Percentiles rank a stretch among this genome's conserved stretches.
These are phyloP conservation scores for Quercus phellos DNA, from an alignment of 331 rosid species.

Conservation along the genomic window DNA sequence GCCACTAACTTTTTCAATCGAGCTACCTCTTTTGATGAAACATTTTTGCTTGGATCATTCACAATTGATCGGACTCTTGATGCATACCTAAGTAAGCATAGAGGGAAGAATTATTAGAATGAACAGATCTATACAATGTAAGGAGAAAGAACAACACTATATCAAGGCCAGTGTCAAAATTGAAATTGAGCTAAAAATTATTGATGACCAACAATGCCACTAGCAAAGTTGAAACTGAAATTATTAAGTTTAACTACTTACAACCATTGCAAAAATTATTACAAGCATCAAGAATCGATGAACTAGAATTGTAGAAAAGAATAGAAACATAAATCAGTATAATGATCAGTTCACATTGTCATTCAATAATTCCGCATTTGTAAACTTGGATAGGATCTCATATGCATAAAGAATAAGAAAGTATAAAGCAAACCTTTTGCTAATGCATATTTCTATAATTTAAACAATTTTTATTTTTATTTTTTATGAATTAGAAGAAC, in stretches of 20 bases:
- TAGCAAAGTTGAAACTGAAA: not conserved
- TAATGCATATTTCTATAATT: not conserved
- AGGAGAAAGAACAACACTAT: not conserved
- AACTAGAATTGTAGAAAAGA: too few relatives aligned
- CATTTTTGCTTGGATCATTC: constrained; percentile 88
- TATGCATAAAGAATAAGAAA: not conserved
- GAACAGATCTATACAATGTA: not conserved
- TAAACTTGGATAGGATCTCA: not conserved
- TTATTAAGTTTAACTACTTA: not conserved
- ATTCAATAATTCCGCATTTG: not conserved
- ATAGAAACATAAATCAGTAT: not conserved
- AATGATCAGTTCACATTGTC: not conserved
- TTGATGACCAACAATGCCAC: not conserved
- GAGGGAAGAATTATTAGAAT: not conserved
- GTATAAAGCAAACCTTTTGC: not conserved
- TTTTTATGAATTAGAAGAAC: too few relatives aligned
- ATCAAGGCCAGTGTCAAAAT: not conserved
- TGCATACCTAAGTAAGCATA: constrained; percentile 62
- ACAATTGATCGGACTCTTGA: constrained; percentile 90
- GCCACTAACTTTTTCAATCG: constrained; percentile 75
- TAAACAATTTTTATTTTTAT: not conserved
- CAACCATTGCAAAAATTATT: not conserved
- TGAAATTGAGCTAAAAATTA: not conserved
- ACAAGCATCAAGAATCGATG: too few relatives aligned
- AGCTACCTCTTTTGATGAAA: constrained; percentile 82